Evolutionary conservation across 441 rosid species (phyloP).

Genomic region (Pelargonium myrrhifolium): DNA sequence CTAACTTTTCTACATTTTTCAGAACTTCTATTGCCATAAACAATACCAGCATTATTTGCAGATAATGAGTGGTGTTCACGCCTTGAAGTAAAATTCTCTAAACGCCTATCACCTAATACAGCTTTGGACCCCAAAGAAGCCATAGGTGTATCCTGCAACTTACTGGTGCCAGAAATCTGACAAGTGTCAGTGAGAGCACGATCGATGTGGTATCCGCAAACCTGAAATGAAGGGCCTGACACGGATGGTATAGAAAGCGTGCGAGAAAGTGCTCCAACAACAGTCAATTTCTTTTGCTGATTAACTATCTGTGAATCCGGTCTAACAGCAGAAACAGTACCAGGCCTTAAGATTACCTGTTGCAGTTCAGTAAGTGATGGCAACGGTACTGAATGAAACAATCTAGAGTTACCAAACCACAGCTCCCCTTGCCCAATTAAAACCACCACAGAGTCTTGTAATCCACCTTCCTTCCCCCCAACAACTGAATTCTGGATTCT

Average conservation of each 20-base stretch:
- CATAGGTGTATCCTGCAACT: slow-evolving; percentile 33
- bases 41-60: slow-evolving; percentile 24
- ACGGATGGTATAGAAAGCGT: slow-evolving; percentile 81
- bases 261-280: slow-evolving; percentile 68
- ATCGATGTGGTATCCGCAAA: slow-evolving; percentile 77
- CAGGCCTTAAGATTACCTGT: slow-evolving; percentile 42
- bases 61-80: slow-evolving; percentile 18
- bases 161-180: slow-evolving; percentile 26
- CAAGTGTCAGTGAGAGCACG: slow-evolving; percentile 36
- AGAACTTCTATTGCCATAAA: slow-evolving; percentile 26
- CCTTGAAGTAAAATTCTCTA: slow-evolving; percentile 41
- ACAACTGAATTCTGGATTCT: slow-evolving; percentile 35
- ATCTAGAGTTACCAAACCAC: slow-evolving; percentile 41
- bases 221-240: slow-evolving; percentile 80
- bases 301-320: slow-evolving; percentile 44
- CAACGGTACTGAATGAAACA: slow-evolving; percentile 38
- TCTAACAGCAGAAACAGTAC: slow-evolving; percentile 36
- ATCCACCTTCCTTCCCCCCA: slow-evolving; percentile 29
- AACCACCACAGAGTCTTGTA: slow-evolving; percentile 36
- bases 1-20: slow-evolving; percentile 36
- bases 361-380: slow-evolving; percentile 35
- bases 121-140: slow-evolving; percentile 29
- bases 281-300: slow-evolving; percentile 60
- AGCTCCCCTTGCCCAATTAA: slow-evolving; percentile 48
- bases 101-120: background rate